Evolutionary conservation across 192 early-diverging fungal genomes (phyloP), one percentile per base, ranked within the genome.

Genomic region (Dimargaris cristalligena): DNA sequence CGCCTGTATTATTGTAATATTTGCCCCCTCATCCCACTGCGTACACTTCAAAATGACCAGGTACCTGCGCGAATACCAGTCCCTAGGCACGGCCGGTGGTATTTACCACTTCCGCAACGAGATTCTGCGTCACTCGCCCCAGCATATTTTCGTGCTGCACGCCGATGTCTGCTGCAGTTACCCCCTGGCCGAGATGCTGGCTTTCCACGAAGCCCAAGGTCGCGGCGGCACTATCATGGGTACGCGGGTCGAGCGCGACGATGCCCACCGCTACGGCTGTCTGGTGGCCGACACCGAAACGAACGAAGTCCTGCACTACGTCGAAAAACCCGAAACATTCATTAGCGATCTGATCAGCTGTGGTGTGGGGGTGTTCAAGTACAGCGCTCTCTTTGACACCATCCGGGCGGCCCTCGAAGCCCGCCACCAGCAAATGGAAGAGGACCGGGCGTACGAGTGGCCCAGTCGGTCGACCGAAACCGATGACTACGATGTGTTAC

Each of bases 31-130:
- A 29, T 20, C 31, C 38, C 26, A 10, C 58, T 57, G 11, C 23
- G 1, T 30, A 35, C 57, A 31, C 23, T 25, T 31, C 14, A 11
- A 52, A 4, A 28, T 50, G 31, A 22, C 31, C 62, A 91, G 92
- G 58, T 99, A 99, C 71, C 77, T 99, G 63, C 88, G 93, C 52
- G 95, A 99, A 76, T 99, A 96, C 75, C 88, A 90, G 65, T 82
- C 91, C 14, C 75, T 99, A 44, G 95, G 95, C 20, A 99, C 95
- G 18, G 95, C 89, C 44, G 95, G 95, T 60, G 93, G 93, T 28
- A 72, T 99, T 62, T 94, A 91, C 77, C 95, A 99, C 70, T 99
- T 99, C 83, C 89, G 95, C 64, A 93, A 99, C 69, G 89, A 95
- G 73, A 94, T 99, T 64, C 62, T 91, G 63, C 81, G 88, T 41